Percentiles rank a stretch among this genome's conserved stretches.
These are phyloP conservation scores for Tulasnella sp. DNA, from an alignment of 768 basidiomycete genomes.

Conservation along the genomic window DNA sequence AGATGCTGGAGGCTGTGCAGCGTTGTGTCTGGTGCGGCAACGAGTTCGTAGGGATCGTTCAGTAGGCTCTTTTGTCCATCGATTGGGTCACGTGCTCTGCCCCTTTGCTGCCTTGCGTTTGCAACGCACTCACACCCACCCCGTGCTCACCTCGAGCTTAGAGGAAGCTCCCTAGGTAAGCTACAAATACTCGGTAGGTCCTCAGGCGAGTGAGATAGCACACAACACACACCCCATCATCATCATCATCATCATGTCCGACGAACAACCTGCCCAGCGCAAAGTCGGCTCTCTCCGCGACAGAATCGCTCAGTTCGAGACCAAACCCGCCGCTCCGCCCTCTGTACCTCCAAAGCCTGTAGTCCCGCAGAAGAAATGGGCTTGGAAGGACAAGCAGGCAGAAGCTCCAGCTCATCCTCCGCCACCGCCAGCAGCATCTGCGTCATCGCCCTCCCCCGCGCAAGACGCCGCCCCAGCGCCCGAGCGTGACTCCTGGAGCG, in stretches of 20 bases:
- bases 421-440: background rate
- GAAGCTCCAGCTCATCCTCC: constrained; percentile 8
- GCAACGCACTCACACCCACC: background rate
- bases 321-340: constrained; percentile 37
- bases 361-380: constrained; percentile 44
- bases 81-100: background rate
- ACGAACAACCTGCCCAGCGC: constrained; percentile 13
- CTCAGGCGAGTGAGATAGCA: background rate
- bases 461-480: background rate
- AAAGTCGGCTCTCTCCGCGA: constrained; percentile 74
- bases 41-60: constrained; percentile 17
- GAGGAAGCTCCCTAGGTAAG: background rate
- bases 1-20: constrained; percentile 15
- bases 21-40: constrained; percentile 18
- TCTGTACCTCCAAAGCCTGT: constrained; percentile 35
- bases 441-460: background rate
- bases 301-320: constrained; percentile 81
- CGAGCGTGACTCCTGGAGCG: background rate
- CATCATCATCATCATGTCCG: constrained; percentile 13
- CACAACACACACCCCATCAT: background rate
- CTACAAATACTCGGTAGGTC: background rate
- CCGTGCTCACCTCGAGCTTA: background rate
- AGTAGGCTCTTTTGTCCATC: background rate
- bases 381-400: constrained; percentile 16
- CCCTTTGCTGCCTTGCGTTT: background rate